Evolutionary conservation across 2,329 filamentous ascomycete species (phyloP).

Genomic region (Cytospora chrysosperma): DNA sequence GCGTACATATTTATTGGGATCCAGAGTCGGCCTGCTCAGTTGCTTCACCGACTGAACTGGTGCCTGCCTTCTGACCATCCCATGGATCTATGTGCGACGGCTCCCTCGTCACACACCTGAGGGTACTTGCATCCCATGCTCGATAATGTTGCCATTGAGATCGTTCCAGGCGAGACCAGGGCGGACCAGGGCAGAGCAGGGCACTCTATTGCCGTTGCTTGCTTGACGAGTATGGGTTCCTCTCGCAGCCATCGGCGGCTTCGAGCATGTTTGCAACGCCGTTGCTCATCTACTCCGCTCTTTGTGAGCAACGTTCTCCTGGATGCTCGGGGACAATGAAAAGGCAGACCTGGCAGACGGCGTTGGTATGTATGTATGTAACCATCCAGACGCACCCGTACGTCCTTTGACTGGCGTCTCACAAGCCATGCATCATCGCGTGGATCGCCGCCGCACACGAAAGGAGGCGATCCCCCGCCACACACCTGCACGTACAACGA

Average conservation of each 20-base stretch:
- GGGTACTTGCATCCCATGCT: not conserved
- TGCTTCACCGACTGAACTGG: not conserved
- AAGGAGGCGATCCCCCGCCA: not conserved
- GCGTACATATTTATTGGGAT: not conserved
- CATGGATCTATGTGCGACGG: constrained; percentile 5
- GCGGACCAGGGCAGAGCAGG: too few relatives aligned
- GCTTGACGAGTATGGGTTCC: not conserved
- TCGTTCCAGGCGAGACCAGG: not conserved
- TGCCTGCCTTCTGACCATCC: not conserved
- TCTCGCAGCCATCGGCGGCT: not conserved
- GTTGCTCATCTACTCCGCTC: not conserved
- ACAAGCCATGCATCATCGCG: not conserved
- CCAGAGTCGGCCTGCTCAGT: not conserved
- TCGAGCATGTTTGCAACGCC: not conserved
- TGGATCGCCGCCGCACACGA: not conserved
- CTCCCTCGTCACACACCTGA: not conserved
- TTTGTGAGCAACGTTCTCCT: too few relatives aligned
- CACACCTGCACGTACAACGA: not conserved
- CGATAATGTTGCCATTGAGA: not conserved
- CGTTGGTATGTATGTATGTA: not conserved
- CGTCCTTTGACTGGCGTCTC: not conserved
- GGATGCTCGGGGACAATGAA: not conserved
- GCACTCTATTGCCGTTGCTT: not conserved
- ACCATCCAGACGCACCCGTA: not conserved
- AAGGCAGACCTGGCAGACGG: not conserved